Evolutionary conservation across 495 filamentous ascomycete genomes (phyloP).

Genomic region (Annulohypoxylon nitens): DNA sequence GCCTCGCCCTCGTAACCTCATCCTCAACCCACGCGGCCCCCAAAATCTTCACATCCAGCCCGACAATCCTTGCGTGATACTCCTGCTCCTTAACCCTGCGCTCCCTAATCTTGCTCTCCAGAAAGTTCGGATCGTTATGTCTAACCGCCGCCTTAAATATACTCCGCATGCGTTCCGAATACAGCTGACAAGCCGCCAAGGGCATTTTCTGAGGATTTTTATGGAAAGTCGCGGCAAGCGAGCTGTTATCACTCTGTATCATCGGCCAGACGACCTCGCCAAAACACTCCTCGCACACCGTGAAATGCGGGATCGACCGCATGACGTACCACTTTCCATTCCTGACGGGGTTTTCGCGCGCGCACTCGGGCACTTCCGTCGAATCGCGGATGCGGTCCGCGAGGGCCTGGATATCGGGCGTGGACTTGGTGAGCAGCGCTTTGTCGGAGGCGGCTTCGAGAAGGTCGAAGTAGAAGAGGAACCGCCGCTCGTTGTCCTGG

Average conservation of each 20-base stretch:
- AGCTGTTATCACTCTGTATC: slow-evolving; percentile 58
- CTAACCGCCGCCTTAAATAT: slow-evolving; percentile 71
- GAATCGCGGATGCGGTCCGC: slow-evolving; percentile 54
- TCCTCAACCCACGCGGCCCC: slow-evolving; percentile 62
- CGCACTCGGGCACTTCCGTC: slow-evolving; percentile 55
- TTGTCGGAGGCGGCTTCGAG: slow-evolving; percentile 58
- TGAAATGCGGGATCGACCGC: slow-evolving; percentile 55
- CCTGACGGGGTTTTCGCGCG: slow-evolving; percentile 43
- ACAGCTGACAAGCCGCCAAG: slow-evolving; percentile 76
- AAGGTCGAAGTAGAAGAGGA: slow-evolving; percentile 59
- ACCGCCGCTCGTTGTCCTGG: slow-evolving; percentile 53
- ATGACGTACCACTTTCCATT: slow-evolving; percentile 58
- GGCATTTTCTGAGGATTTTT: slow-evolving; percentile 60
- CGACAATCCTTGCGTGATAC: slow-evolving; percentile 48
- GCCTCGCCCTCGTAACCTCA: slow-evolving; percentile 62
- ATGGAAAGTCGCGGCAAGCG: slow-evolving; percentile 71
- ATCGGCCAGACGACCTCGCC: slow-evolving; percentile 75
- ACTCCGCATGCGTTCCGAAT: slow-evolving; percentile 78
- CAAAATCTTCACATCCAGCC: slow-evolving; percentile 57
- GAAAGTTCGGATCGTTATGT: slow-evolving; percentile 67
- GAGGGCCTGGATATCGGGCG: slow-evolving; percentile 55
- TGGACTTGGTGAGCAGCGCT: slow-evolving; percentile 48
- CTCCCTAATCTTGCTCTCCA: slow-evolving; percentile 65
- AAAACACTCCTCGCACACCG: slow-evolving; percentile 69
- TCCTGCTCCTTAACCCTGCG: slow-evolving; percentile 56